Percentiles rank a stretch among this genome's conserved stretches.
phyloP scores from a whole-genome alignment of 192 early-diverging fungal genomes.

The Chytriomyces hyalinus region DNA sequence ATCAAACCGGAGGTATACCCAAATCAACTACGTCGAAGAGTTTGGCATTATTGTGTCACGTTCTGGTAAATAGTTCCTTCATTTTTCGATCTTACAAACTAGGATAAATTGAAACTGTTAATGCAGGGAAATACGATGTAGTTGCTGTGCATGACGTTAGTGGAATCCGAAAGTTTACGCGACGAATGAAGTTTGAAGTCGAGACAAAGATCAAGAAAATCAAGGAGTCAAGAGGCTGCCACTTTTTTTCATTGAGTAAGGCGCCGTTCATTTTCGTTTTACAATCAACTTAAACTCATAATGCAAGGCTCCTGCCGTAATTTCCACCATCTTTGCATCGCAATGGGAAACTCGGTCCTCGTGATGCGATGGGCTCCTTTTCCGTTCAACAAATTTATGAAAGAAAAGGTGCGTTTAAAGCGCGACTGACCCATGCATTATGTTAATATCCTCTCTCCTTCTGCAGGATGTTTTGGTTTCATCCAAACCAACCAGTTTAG shows the following conservation, averaged over 20 bases:
- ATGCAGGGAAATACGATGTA: slow-evolving; percentile 54
- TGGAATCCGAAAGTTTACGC: slow-evolving; percentile 43
- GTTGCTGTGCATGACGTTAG: slow-evolving; percentile 57
- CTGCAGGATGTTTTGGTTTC: slow-evolving; percentile 48
- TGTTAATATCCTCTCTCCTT: background rate
- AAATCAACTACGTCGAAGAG: slow-evolving; percentile 54
- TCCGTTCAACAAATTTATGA: slow-evolving; percentile 64
- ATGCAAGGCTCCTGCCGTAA: slow-evolving; percentile 33
- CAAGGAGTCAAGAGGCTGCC: slow-evolving; percentile 60
- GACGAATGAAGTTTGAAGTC: slow-evolving; percentile 57
- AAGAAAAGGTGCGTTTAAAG: slow-evolving; percentile 46
- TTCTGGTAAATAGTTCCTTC: slow-evolving; percentile 41
- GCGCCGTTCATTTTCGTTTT: slow-evolving; percentile 1
- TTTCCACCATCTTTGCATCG: slow-evolving; percentile 53
- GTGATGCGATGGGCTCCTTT: slow-evolving; percentile 61
- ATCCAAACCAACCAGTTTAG: slow-evolving; percentile 40
- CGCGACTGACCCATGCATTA: background rate
- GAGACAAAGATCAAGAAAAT: slow-evolving; percentile 60
- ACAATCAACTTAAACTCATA: background rate
- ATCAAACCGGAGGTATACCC: slow-evolving; percentile 56
- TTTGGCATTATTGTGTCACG: slow-evolving; percentile 58
- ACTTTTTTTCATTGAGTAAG: slow-evolving; percentile 51
- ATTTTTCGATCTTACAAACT: background rate
- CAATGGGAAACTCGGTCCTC: slow-evolving; percentile 45
- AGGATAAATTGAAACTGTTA: background rate